Percentiles rank a stretch among this genome's conserved stretches.
phyloP scores from a whole-genome alignment of 371 early-diverging fungal species.

The Mucor sp. region DNA sequence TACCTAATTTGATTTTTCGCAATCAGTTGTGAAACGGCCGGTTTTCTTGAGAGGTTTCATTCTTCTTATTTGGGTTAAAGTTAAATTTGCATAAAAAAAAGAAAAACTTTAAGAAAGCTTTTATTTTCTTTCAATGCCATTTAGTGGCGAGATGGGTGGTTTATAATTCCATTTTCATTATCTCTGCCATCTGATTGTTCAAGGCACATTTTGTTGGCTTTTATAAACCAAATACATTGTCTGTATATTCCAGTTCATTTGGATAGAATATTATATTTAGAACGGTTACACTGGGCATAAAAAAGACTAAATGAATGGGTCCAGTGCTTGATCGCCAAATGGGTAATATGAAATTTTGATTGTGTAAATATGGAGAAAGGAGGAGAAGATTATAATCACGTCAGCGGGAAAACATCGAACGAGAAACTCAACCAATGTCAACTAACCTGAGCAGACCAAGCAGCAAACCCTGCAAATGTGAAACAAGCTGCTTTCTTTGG shows the following conservation, averaged over 20 bases:
- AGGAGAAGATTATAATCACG: neutral
- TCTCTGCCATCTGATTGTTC: neutral
- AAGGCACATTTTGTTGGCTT: neutral
- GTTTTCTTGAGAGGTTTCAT: neutral
- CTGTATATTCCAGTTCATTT: neutral
- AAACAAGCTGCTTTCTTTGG: constrained; percentile 2
- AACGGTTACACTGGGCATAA: neutral
- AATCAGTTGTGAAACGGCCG: neutral
- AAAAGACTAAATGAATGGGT: neutral
- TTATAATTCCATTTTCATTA: neutral
- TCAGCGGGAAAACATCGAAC: constrained; percentile 6
- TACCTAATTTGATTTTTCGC: neutral
- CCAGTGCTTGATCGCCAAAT: neutral
- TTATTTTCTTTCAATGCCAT: neutral
- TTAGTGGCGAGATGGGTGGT: neutral
- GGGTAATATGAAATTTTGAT: neutral
- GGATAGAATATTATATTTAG: neutral
- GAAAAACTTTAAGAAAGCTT: neutral
- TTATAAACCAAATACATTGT: neutral
- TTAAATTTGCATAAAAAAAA: neutral
- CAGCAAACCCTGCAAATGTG: neutral
- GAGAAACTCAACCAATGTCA: constrained; percentile 18
- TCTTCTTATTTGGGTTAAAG: neutral
- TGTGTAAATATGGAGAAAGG: constrained; percentile 2
- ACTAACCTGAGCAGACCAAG: neutral